phyloP scores from a whole-genome alignment of 106 monocot species.

The Phalaenopsis aphrodite region DNA sequence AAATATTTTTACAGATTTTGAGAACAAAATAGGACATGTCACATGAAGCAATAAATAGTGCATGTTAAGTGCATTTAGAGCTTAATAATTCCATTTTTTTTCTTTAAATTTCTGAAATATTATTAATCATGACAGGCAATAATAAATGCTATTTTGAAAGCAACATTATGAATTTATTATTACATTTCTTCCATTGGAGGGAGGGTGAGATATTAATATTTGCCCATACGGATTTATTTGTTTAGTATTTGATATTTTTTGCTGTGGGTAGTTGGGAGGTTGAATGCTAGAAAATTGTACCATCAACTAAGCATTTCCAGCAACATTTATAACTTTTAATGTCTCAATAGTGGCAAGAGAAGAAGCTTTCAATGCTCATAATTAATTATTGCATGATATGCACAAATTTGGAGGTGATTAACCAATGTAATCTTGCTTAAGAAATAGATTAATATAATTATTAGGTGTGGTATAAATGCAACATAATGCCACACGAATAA shows the following conservation, averaged over 20 bases:
- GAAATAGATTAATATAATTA: not conserved
- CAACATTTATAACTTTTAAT: not conserved
- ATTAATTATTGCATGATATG: not conserved
- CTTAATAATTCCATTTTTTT: not conserved
- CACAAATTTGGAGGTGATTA: not conserved
- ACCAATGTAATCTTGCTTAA: not conserved
- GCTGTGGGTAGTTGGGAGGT: not conserved
- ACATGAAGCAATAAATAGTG: not conserved
- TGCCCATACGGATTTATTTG: not conserved
- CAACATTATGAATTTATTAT: not conserved
- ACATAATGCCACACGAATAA: not conserved
- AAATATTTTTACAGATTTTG: no score
- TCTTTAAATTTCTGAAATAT: not conserved
- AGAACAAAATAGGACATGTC: not conserved
- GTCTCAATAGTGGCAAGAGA: not conserved
- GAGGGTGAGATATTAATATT: not conserved
- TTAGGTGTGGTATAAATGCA: not conserved
- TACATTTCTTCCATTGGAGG: not conserved
- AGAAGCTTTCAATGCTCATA: not conserved
- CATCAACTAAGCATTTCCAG: not conserved
- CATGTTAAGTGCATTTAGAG: not conserved
- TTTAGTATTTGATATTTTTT: not conserved
- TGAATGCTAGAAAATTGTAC: slow-evolving; percentile 2
- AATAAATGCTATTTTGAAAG: not conserved
- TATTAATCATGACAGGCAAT: not conserved